Base-by-base conservation (phyloP, 176 grass and related monocot species). In the Bromus sterilis region DNA sequence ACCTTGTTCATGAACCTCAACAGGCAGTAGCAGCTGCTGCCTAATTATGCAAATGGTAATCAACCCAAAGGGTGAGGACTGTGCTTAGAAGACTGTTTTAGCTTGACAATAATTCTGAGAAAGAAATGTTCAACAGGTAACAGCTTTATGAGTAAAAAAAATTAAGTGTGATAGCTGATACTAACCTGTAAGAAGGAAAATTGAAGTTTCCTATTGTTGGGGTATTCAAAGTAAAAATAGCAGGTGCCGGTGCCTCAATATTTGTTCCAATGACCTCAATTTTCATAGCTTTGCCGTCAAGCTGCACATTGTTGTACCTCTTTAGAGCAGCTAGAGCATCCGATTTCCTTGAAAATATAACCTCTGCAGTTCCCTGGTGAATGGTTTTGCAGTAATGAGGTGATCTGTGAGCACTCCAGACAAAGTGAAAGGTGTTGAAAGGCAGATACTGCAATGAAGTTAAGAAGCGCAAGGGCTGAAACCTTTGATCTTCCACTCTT, bases 281-380 rank as follows among this genome's bases (percentile, higher is more conserved):
- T 85, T 89, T 87, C 89, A 94, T 94, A 67, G 80, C 53, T 28
- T 91, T 94, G 39, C 84, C 92, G 77, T 94, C 92, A 36, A 94
- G 87, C 64, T 78, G 81, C 58, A 94, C 89, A 67, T 82, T 85
- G 60, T 89, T 83, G 80, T 94, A 94, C 77, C 78, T 87, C 73
- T 87, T 94, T 61, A 94, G 72, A 72, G 89, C 89, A 60, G 92
- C 89, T 79, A 91, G n/a, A 76, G 84, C 92, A 79, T 94, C 92
- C 0, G 72, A 80, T 41, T 83, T 80, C 77, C 77, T 91, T 61
- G 84, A 61, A 58, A 89, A 94, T 28, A 94, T 69, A 7, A 94
- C 84, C 76, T 91, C 89, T 43, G 92, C 92, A 18, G 92, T 94
- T 80, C 89, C 92, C 92, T 94, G 68, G 40, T 7, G 51, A 66